Evolutionary conservation across 306 rosid genomes (phyloP).

Genomic region (Benincasa hispida): DNA sequence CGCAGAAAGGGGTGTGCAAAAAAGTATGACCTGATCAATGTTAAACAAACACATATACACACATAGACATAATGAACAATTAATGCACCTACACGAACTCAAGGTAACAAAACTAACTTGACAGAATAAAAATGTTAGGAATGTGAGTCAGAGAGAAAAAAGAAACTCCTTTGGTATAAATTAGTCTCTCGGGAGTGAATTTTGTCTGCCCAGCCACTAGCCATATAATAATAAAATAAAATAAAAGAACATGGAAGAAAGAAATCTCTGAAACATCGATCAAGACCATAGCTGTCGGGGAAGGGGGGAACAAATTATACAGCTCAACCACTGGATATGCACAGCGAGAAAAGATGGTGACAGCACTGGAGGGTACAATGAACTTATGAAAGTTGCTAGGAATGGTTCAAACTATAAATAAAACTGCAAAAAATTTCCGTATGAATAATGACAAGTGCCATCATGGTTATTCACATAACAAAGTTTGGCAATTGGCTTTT

Average conservation of each 20-base stretch:
- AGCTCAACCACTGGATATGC: not conserved
- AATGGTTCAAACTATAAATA: not conserved
- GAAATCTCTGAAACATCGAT: not conserved
- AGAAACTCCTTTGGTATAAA: not conserved
- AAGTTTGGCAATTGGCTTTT: not conserved
- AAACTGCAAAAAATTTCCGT: not conserved
- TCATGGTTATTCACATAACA: not conserved
- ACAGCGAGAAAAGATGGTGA: not conserved
- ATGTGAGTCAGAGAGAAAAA: not conserved
- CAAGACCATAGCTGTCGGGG: not conserved
- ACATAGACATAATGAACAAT: not conserved
- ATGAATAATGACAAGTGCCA: not conserved
- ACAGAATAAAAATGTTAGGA: not conserved
- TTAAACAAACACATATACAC: not conserved
- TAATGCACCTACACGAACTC: not conserved
- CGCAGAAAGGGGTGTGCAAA: not conserved
- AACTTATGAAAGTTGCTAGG: not conserved
- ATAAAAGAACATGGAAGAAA: not conserved
- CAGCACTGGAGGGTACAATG: not conserved
- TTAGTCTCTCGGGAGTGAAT: not conserved
- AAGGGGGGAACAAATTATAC: not conserved
- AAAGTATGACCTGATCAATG: not conserved
- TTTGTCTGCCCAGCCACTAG: not conserved
- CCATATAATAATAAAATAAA: not conserved
- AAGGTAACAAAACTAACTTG: not conserved